Conservation (phyloP, 805 yeast species). For the Candida taoyuanica region DNA sequence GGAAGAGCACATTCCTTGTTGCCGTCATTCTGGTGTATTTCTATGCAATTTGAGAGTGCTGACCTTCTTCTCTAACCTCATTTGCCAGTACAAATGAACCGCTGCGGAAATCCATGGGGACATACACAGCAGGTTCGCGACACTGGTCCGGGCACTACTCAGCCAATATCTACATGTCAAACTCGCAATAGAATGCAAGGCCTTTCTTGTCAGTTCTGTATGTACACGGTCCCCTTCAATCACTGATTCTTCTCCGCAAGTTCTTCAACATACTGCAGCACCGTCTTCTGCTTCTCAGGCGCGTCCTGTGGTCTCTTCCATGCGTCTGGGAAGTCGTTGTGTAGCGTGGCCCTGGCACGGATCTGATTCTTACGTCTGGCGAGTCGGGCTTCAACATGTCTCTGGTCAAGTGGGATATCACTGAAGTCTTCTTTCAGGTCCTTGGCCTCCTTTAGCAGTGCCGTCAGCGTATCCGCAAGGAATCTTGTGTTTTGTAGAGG, state of each 20-base stretch:
- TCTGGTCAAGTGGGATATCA: conserved; percentile 77
- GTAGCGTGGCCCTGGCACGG: conserved; percentile 32
- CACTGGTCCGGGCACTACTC: background rate
- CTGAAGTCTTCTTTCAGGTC: conserved; percentile 58
- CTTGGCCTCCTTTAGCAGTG: conserved; percentile 60
- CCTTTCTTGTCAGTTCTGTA: background rate
- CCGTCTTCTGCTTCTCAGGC: conserved; percentile 38
- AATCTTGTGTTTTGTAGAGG: conserved; percentile 83
- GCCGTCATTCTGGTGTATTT: background rate
- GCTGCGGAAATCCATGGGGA: background rate
- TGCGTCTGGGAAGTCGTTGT: conserved; percentile 60
- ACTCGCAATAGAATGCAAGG: too few species aligned
- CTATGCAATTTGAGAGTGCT: background rate
- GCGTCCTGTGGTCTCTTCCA: conserved; percentile 80
- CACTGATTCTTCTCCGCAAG: conserved; percentile 1
- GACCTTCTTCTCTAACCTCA: conserved; percentile 9
- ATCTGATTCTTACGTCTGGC: conserved; percentile 34
- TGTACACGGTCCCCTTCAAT: conserved; percentile 1
- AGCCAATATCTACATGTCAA: too few species aligned
- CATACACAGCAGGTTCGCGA: conserved; percentile 4
- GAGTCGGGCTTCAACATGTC: conserved; percentile 53
- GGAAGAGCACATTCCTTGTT: conserved; percentile 27
- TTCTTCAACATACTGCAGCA: conserved; percentile 20
- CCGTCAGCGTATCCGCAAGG: conserved; percentile 58
- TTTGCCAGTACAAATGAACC: conserved; percentile 5